Evolutionary conservation across 257 asterid genomes (phyloP), one percentile per base, ranked within the genome.

Genomic region (Solanum chiquidenum): DNA sequence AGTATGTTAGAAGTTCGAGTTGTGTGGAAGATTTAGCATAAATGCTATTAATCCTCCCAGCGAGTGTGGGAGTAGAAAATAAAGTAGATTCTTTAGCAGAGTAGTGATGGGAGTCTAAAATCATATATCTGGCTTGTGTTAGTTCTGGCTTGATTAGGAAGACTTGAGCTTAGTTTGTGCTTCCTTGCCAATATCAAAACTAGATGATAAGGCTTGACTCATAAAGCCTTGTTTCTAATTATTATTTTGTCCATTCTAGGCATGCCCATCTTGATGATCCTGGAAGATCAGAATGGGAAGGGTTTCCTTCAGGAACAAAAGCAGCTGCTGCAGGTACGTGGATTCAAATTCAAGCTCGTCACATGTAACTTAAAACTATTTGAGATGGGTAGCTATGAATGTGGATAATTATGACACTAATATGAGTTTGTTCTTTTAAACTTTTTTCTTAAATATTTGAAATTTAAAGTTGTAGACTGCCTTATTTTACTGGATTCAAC

Each of bases 261-360:
- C 99, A 96, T 86, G 91, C 96, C 12, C 99, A 96, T 92, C 97
- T 96, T 84, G 98, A 96, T 75, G 99, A 96, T 88, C 99, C 99
- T 62, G 99, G 99, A 91, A 93, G 97, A 90, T 88, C 98, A 87
- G 99, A 96, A 86, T 96, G 99, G 99, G 99, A 96, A 91, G 99
- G 98, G 46, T 96, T 96, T 93, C 98, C 98, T 68, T 96, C 98
- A 35, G 99, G 99, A 88, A 96, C 99, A 87, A 94, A 91, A 90
- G 99, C 99, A 82, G 99, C 99, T 20, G 99, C 98, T 88, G 99
- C 98, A 84, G 99, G 99, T 97, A 92, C 73, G 84, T 77, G 44
- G 18, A 88, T 89, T 55, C 75, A 87, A 58, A 49, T 80, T 80
- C 85, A 80, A 80, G 66, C 68, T 16, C 7, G 7, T 46, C 69